Evolutionary conservation across 768 basidiomycete genomes (phyloP).

Genomic region (Austroboletus eburneus): DNA sequence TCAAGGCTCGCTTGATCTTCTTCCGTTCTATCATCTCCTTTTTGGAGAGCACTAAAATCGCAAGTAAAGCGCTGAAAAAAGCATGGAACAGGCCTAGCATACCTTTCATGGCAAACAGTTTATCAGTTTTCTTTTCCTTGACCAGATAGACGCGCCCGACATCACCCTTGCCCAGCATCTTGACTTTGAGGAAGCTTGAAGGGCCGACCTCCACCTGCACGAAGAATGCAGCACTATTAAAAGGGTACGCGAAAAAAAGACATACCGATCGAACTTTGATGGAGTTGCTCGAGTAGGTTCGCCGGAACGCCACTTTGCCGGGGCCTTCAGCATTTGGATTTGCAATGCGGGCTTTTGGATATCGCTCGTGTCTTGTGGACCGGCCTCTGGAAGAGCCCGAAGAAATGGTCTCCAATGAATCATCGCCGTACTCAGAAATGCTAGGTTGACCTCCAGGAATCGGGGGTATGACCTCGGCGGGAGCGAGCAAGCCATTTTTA

Average conservation of each 20-base stretch:
- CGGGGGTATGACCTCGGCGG: constrained; percentile 56
- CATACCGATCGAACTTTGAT: constrained; percentile 89
- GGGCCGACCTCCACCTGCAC: constrained; percentile 88
- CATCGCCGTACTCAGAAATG: constrained; percentile 55
- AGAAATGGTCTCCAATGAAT: constrained; percentile 75
- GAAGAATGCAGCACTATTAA: constrained; percentile 1
- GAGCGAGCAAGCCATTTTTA: constrained; percentile 76
- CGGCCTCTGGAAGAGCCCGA: constrained; percentile 67
- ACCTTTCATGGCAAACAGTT: constrained; percentile 99
- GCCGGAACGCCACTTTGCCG: constrained; percentile 70
- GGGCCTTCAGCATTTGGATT: constrained; percentile 47
- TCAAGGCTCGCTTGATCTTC: constrained; percentile 98
- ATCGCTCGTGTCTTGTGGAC: constrained; percentile 39
- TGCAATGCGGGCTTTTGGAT: constrained; percentile 41
- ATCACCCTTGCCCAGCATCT: constrained; percentile 97
- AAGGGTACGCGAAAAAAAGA: constrained; percentile 6
- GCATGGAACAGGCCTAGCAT: constrained; percentile 26
- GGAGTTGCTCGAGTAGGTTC: constrained; percentile 97
- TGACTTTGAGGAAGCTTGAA: constrained; percentile 92
- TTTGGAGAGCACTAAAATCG: constrained; percentile 84
- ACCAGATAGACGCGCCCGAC: constrained; percentile 99
- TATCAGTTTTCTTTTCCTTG: constrained; percentile 94
- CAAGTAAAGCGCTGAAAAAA: constrained; percentile 7
- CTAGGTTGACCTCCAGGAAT: constrained; percentile 46
- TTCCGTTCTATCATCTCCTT: constrained; percentile 99